phyloP scores from a whole-genome alignment of 2,329 filamentous ascomycete species.

The Pseudopithomyces maydicus region DNA sequence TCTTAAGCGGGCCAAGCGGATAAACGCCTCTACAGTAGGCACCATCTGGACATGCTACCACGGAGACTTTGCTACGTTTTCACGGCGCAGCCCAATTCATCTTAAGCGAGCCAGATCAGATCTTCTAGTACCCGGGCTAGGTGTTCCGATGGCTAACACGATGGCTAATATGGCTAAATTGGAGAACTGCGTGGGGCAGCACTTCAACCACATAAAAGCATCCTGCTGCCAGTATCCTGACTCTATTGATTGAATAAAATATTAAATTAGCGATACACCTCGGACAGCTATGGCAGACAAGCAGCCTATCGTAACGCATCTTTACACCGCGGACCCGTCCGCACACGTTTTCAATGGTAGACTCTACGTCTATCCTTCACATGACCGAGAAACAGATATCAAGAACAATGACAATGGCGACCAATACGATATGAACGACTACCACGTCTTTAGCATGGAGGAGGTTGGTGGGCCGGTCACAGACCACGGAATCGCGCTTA shows the following conservation, averaged over 20 bases:
- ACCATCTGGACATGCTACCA: not conserved
- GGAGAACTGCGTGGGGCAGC: constrained; percentile 25
- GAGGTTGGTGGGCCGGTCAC: constrained; percentile 63
- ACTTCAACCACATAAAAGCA: constrained; percentile 24
- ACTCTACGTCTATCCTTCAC: constrained; percentile 80
- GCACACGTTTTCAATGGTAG: constrained; percentile 78
- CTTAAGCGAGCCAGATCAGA: not conserved
- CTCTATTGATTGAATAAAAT: no score
- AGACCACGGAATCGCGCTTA: constrained; percentile 74
- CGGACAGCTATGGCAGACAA: constrained; percentile 48
- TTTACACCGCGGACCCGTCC: constrained; percentile 81
- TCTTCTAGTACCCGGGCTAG: constrained; percentile 22
- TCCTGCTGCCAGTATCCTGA: constrained; percentile 6
- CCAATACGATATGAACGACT: constrained; percentile 84
- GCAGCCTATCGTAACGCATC: constrained; percentile 70
- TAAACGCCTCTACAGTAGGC: not conserved
- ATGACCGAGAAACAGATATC: constrained; percentile 77
- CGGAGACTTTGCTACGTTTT: constrained; percentile 15
- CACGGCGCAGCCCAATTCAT: constrained; percentile 4
- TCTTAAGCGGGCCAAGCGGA: not conserved
- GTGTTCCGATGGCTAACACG: constrained; percentile 44
- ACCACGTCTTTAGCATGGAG: constrained; percentile 75
- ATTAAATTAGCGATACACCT: no score
- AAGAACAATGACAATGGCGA: constrained; percentile 82
- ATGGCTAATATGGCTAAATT: constrained; percentile 41